Evolutionary conservation across 331 rosid species (phyloP).

Genomic region (Telfairia occidentalis): DNA sequence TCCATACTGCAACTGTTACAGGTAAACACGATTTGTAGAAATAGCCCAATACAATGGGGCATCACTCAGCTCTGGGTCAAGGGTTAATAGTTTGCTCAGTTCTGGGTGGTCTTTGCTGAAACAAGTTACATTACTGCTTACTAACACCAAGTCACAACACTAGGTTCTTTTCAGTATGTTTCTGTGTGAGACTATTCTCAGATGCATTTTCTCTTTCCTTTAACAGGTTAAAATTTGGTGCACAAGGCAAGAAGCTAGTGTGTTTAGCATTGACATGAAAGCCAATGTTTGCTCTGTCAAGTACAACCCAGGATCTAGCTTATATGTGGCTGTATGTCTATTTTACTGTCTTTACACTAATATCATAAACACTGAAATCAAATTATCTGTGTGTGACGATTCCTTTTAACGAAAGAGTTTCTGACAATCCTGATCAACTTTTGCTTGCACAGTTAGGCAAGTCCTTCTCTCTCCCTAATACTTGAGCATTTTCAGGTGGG

Average conservation of each 20-base stretch:
- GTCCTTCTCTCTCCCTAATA: not conserved
- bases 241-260: constrained; percentile 9
- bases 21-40: not conserved
- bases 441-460: not conserved
- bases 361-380: not conserved
- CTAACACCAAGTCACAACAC: not conserved
- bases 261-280: constrained; percentile 10
- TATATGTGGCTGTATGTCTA: constrained; percentile 11
- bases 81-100: not conserved
- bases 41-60: not conserved
- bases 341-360: not conserved
- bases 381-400: not conserved
- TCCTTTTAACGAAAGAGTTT: not conserved
- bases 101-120: not conserved
- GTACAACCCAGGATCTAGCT: constrained; percentile 10
- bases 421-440: not conserved
- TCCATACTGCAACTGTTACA: not conserved
- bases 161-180: not conserved
- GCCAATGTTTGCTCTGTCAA: constrained; percentile 16
- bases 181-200: not conserved
- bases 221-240: constrained; percentile 14
- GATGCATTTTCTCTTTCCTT: not conserved
- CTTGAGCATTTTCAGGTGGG: not conserved
- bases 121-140: not conserved
- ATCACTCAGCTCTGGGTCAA: not conserved